Percentiles rank a stretch among this genome's conserved stretches.
Conservation (phyloP, 148 eudicot species). For the Dianthus caryophyllus region DNA sequence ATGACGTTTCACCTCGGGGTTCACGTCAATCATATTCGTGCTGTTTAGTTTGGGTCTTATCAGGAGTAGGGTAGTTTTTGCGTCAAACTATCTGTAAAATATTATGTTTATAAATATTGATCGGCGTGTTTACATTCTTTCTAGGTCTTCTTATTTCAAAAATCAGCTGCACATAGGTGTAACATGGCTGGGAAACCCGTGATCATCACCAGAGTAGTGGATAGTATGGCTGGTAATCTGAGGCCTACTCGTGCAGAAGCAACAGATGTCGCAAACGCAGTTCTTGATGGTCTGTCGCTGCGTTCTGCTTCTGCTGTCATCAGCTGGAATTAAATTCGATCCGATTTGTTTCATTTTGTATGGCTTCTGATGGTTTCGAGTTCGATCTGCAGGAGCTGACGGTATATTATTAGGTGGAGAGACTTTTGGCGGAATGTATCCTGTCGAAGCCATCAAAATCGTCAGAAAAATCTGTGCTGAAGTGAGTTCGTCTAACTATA, state of each 20-base stretch:
- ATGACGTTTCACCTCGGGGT: too few species aligned
- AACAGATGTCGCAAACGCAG: constrained; percentile 70
- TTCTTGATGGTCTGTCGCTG: constrained; percentile 51
- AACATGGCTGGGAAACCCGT: constrained; percentile 57
- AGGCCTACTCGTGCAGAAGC: constrained; percentile 74
- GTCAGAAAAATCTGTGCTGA: constrained; percentile 57
- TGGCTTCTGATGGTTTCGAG: not conserved
- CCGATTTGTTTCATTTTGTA: not conserved
- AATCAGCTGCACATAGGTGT: constrained; percentile 46
- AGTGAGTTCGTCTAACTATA: constrained; percentile 29
- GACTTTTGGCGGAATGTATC: constrained; percentile 53
- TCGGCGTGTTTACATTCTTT: constrained; percentile 13
- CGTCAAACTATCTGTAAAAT: too few species aligned
- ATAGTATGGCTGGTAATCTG: constrained; percentile 61
- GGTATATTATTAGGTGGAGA: constrained; percentile 60
- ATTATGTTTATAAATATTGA: constrained; percentile 6
- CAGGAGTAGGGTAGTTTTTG: too few species aligned
- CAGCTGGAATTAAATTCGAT: not conserved
- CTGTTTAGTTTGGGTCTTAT: too few species aligned
- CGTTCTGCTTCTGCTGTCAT: constrained; percentile 6
- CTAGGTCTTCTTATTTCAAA: constrained; percentile 60
- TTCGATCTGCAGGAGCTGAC: constrained; percentile 42
- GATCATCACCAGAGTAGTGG: constrained; percentile 59
- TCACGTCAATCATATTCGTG: too few species aligned
- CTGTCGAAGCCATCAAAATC: constrained; percentile 49